Evolutionary conservation across 2,329 filamentous ascomycete genomes (phyloP), one percentile per base, ranked within the genome.

Genomic region (Ceratocystis colombiana): DNA sequence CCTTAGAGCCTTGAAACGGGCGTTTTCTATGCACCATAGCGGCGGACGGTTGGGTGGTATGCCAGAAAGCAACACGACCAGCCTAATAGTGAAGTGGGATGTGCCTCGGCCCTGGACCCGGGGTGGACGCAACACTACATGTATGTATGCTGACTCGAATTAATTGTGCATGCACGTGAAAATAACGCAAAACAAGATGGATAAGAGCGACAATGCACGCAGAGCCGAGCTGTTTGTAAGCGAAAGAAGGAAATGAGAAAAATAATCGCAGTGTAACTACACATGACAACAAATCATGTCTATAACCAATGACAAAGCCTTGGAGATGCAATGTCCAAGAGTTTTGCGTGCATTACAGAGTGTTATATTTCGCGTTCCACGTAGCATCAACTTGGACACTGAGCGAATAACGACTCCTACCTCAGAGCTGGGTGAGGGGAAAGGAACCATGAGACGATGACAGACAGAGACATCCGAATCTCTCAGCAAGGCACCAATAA

Each of bases 121-220:
- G 48, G 25, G 48, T 22, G 48, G 7, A 53, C 37, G 37, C 37
- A 41, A 41, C 20, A 15, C 25, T 25, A 10, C 8, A 25, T 53
- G 25, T 15, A 28, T 8, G 12, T 25, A 28, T 3, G 12, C 15
- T 28, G 20, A 25, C 48, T 17, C 20, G 8, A 53, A 25, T 20
- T 28, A 4, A 20, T 53, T 53, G 48, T 15, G 20, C 20, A 53
- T 53, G 48, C 48, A 37, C 15, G 15, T 30, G 53, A 59, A 59
- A 59, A 59, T 59, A 33, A 17, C 53, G 28, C 53, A 59, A 37
- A 59, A 37, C 28, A 59, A 59, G 53, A 33, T 41, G 37, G 37
- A 41, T 30, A 6, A 59, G 7, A 6, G 48, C 48, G 48, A 53
- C 48, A 41, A 41, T 48, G 48, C 20, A 15, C 20, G 48, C 8